Base-by-base conservation (phyloP, 805 yeast genomes). In the Candida ulmi region DNA sequence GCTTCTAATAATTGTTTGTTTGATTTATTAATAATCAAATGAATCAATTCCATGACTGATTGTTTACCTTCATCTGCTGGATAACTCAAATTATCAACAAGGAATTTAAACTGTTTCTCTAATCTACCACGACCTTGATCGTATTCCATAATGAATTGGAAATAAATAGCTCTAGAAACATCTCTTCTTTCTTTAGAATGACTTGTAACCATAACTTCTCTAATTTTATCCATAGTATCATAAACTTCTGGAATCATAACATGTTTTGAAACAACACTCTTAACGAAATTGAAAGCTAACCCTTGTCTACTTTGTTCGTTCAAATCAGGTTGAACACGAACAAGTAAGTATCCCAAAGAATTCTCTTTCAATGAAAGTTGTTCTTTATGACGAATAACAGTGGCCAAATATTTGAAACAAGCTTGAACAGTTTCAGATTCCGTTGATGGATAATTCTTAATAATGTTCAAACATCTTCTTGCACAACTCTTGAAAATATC, bases 291-390 rank as follows among this genome's bases (percentile, higher is more conserved):
- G 60, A 90, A 87, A 0, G 97, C 95, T 33, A 87, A 70, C 30
- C 95, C 88, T 58, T 91, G 97, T 47, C 82, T 76, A 48, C 76
- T 81, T 11, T 96, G 96, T 50, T 91, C 96, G 52, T 85, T 88
- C 44, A 93, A 65, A 62, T 93, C 98, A 2, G 96, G 95, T 55
- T 76, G 77, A 33, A 93, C 66, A 47, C 85, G 72, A 11, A 76
- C 74, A 45, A 93, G 63, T 18, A 91, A 66, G 55, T 83, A 87
- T 40, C 85, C 80, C 28, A 88, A 57, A 0, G 95, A 87, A 3
- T 77, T 65, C 25, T 80, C 83, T 49, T 83, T 84, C 48, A 88
- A 58, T 36, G 74, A 67, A 33, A 87, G 65, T 38, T 80, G 80
- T 5, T 75, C 72, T 51, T 78, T 80, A 49, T 82, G 80, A 50